Percentiles rank a stretch among this genome's conserved stretches.
Evolutionary conservation across 2,329 filamentous ascomycete genomes (phyloP).

Genomic region (Emergomyces orientalis): DNA sequence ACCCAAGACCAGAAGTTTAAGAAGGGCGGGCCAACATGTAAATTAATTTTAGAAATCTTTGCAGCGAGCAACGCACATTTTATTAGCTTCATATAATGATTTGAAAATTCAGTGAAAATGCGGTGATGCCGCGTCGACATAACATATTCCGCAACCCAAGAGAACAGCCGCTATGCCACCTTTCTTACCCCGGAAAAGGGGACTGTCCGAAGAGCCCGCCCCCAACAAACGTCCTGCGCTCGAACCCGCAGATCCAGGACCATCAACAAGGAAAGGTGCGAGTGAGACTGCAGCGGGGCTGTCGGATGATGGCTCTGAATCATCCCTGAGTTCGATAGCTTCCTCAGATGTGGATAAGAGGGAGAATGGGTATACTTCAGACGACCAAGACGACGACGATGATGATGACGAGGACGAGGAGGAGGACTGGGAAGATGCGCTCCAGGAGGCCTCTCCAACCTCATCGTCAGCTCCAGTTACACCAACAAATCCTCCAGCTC

Average conservation of each 20-base stretch:
- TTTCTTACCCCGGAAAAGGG: conserved; percentile 8
- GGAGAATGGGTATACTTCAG: conserved; percentile 41
- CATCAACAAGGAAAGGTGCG: background rate
- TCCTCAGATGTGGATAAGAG: background rate
- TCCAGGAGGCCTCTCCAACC: conserved; percentile 32
- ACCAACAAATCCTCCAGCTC: conserved; percentile 40
- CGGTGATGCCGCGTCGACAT: background rate
- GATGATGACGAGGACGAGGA: conserved; percentile 51
- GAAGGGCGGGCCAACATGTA: no score
- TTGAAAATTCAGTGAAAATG: background rate
- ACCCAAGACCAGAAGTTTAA: no score
- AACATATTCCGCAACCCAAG: no score
- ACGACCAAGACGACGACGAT: conserved; percentile 57
- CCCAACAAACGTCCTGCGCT: conserved; percentile 3
- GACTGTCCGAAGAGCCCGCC: background rate
- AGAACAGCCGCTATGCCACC: conserved; percentile 3
- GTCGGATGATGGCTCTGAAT: conserved; percentile 2
- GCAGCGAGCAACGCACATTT: background rate
- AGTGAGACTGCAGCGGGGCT: background rate
- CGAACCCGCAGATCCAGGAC: background rate
- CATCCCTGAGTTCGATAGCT: conserved; percentile 2
- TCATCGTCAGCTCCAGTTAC: conserved; percentile 23
- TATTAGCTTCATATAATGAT: background rate
- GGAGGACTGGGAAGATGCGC: conserved; percentile 51
- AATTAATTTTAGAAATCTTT: background rate